Evolutionary conservation across 2,329 filamentous ascomycete species (phyloP).

Genomic region (Bipolaris sorokiniana): DNA sequence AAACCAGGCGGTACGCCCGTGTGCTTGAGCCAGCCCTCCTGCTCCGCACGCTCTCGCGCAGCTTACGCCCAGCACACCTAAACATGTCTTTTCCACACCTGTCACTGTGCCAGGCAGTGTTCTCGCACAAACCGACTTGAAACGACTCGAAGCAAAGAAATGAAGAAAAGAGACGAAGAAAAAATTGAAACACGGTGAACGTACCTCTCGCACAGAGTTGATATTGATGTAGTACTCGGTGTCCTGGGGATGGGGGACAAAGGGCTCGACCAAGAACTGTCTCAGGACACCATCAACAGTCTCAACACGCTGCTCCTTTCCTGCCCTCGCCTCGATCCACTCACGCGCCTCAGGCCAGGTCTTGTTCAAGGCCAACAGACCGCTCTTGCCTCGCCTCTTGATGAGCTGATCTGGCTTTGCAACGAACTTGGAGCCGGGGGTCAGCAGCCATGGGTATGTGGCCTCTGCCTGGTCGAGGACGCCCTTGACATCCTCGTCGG

Average conservation of each 20-base stretch:
- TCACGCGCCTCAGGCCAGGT: conserved; percentile 90
- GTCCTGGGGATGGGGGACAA: conserved; percentile 91
- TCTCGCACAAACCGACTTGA: conserved; percentile 4
- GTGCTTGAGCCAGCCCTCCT: conserved; percentile 22
- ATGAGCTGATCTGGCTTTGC: conserved; percentile 99
- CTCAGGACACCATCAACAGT: conserved; percentile 84
- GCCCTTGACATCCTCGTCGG: conserved; percentile 79
- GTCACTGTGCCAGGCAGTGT: conserved; percentile 5
- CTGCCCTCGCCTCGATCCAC: conserved; percentile 91
- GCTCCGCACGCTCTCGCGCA: conserved; percentile 21
- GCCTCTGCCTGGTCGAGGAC: conserved; percentile 95
- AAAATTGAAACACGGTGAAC: conserved; percentile 50
- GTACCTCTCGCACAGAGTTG: conserved; percentile 98
- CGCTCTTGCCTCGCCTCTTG: conserved; percentile 99
- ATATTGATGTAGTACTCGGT: conserved; percentile 99
- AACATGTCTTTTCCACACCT: conserved; percentile 20
- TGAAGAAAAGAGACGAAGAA: conserved; percentile 4
- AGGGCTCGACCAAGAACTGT: conserved; percentile 97
- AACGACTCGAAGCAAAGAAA: conserved; percentile 4
- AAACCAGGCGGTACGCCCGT: conserved; percentile 41
- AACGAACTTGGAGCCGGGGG: conserved; percentile 85
- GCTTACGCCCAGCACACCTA: conserved; percentile 9
- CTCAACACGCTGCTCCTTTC: conserved; percentile 93
- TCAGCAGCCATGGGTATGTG: conserved; percentile 94
- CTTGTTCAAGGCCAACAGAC: conserved; percentile 95